Conservation (phyloP, 176 grass and related monocot species). For the Oryza brachyantha region DNA sequence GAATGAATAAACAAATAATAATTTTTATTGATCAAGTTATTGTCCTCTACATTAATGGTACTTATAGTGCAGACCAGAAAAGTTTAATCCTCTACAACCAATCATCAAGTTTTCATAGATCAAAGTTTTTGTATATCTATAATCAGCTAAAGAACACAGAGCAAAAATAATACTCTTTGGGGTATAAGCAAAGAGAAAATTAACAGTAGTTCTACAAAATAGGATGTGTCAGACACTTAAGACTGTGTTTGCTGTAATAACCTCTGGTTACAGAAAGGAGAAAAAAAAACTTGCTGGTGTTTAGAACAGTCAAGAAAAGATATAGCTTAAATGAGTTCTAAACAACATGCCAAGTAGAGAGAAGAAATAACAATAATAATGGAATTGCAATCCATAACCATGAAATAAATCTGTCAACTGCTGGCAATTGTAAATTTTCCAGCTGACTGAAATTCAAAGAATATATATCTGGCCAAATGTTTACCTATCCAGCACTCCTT, state of each 20-base stretch:
- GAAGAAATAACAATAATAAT: background rate
- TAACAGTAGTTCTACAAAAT: background rate
- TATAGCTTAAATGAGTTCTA: background rate
- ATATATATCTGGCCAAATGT: conserved; percentile 8
- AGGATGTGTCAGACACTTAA: background rate
- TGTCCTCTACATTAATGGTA: background rate
- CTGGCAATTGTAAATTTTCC: background rate
- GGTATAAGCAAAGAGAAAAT: background rate
- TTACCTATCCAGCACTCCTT: conserved; percentile 99
- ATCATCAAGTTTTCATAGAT: background rate
- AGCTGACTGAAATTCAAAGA: conserved; percentile 6
- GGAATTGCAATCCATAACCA: conserved; percentile 1
- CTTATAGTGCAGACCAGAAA: background rate
- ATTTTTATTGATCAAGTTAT: conserved; percentile 23
- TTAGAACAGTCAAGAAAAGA: conserved; percentile 1
- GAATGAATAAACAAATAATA: conserved; percentile 25
- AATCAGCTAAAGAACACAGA: background rate
- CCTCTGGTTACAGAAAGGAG: background rate
- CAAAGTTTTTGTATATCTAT: background rate
- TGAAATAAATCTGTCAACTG: conserved; percentile 17
- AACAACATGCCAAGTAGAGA: background rate
- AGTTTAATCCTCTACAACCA: background rate
- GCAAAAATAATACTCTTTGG: background rate
- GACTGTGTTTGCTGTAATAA: conserved; percentile 10
- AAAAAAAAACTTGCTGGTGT: background rate